These are phyloP conservation scores for Apiotrichum veenhuisii DNA, from an alignment of 1,284 basidiomycete genomes.

Conservation along the genomic window DNA sequence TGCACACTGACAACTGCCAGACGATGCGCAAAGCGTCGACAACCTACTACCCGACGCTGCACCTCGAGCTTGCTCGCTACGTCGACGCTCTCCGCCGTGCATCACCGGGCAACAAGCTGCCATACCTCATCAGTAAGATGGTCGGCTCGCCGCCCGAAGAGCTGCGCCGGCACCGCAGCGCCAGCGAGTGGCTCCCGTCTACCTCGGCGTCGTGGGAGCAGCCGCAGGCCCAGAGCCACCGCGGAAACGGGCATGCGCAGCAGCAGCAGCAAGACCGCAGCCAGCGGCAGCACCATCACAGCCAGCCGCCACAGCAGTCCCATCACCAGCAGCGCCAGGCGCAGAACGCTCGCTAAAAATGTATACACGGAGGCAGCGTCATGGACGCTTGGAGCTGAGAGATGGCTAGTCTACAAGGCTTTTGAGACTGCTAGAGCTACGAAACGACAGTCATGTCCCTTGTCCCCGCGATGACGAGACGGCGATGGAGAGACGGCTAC, in stretches of 20 bases:
- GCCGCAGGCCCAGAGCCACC: not conserved
- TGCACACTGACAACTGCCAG: constrained; percentile 51
- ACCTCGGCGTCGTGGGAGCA: not conserved
- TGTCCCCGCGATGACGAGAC: too few relatives aligned
- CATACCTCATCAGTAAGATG: constrained; percentile 44
- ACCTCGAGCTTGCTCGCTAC: constrained; percentile 85
- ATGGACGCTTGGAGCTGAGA: too few relatives aligned
- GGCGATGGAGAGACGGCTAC: too few relatives aligned
- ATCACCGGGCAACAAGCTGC: constrained; percentile 33
- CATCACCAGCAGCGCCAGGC: not conserved
- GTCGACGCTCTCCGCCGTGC: constrained; percentile 57
- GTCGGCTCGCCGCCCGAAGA: constrained; percentile 42
- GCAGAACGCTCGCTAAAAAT: not conserved
- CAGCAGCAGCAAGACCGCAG: not conserved
- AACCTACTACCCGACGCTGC: constrained; percentile 85
- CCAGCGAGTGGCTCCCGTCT: constrained; percentile 16
- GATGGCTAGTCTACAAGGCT: too few relatives aligned
- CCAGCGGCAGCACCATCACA: too few relatives aligned
- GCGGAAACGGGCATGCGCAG: not conserved
- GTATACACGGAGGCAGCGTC: too few relatives aligned
- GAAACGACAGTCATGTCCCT: too few relatives aligned
- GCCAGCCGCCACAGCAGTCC: not conserved
- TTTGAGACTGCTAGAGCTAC: too few relatives aligned
- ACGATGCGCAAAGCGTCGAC: constrained; percentile 87
- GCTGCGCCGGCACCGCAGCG: constrained; percentile 20